Evolutionary conservation across 202 grass and related monocot genomes (phyloP).

Genomic region (Setaria viridis): DNA sequence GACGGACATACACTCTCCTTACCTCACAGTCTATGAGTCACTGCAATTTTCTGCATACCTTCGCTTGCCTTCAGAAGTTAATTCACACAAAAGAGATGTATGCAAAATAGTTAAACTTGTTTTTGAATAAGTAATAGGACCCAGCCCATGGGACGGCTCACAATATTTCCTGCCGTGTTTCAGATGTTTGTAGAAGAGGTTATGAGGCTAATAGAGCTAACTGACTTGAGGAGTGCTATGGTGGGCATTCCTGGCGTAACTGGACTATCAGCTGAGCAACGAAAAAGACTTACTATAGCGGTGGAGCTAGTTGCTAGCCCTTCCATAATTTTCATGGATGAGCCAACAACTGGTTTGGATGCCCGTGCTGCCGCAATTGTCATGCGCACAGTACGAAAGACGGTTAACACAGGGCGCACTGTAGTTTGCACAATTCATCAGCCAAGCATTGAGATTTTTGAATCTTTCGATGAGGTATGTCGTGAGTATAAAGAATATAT

Average conservation of each 20-base stretch:
- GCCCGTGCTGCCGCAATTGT: background rate
- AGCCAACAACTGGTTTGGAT: slow-evolving; percentile 2
- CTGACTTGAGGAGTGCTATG: background rate
- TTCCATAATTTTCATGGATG: slow-evolving; percentile 6
- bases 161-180: background rate
- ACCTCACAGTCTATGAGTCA: slow-evolving; percentile 7
- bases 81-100: background rate
- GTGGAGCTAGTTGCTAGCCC: slow-evolving; percentile 2
- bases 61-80: slow-evolving; percentile 1
- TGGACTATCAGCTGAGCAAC: background rate
- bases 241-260: background rate
- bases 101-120: background rate
- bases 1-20: background rate
- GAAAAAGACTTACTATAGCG: background rate
- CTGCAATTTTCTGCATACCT: slow-evolving; percentile 3
- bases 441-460: background rate
- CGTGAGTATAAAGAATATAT: background rate
- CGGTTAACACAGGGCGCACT: background rate
- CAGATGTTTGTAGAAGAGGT: slow-evolving; percentile 6
- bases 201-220: background rate
- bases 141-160: background rate
- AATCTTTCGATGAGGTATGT: slow-evolving; percentile 3
- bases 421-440: slow-evolving; percentile 11
- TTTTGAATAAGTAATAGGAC: background rate
- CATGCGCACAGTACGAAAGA: background rate